These are phyloP conservation scores for Paramecium caudatum DNA, from an alignment of 73 alveolate genomes.

Conservation along the genomic window DNA sequence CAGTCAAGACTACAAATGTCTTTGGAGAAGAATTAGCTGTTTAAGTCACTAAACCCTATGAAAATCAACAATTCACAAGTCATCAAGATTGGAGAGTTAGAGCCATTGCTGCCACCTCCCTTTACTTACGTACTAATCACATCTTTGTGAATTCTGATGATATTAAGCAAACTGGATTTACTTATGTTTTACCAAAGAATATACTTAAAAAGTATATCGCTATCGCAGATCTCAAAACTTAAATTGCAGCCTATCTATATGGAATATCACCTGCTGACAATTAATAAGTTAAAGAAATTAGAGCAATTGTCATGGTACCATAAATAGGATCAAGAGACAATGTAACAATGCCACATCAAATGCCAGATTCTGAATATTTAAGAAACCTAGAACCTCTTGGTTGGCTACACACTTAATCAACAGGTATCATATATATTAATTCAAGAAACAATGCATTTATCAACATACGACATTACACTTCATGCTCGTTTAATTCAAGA, in stretches of 20 bases:
- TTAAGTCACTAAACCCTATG: slow-evolving; percentile 96
- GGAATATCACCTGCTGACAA: slow-evolving; percentile 99
- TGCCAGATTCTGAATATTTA: slow-evolving; percentile 98
- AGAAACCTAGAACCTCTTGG: slow-evolving; percentile 99
- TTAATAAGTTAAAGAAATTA: slow-evolving; percentile 91
- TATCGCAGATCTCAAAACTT: slow-evolving; percentile 98
- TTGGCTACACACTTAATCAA: slow-evolving; percentile 99
- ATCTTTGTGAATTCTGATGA: slow-evolving; percentile 98
- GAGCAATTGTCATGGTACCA: slow-evolving; percentile 96
- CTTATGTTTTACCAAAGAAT: slow-evolving; percentile 99
- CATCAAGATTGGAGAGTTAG: slow-evolving; percentile 99
- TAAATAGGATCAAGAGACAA: slow-evolving; percentile 94
- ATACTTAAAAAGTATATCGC: slow-evolving; percentile 98
- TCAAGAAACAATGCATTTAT: slow-evolving; percentile 87
- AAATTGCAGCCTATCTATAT: slow-evolving; percentile 98
- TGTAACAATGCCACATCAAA: slow-evolving; percentile 93
- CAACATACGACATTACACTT: slow-evolving; percentile 95
- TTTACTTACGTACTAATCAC: slow-evolving; percentile 98
- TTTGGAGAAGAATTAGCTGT: slow-evolving; percentile 93
- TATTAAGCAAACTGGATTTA: slow-evolving; percentile 91
- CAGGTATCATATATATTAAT: slow-evolving; percentile 35
- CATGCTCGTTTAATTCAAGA: slow-evolving; percentile 95
- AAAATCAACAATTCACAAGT: slow-evolving; percentile 96
- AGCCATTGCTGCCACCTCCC: slow-evolving; percentile 99
- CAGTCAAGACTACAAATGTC: slow-evolving; percentile 91